Conservation (phyloP, 1,284 basidiomycete species). For the Cerioporus squamosus region DNA sequence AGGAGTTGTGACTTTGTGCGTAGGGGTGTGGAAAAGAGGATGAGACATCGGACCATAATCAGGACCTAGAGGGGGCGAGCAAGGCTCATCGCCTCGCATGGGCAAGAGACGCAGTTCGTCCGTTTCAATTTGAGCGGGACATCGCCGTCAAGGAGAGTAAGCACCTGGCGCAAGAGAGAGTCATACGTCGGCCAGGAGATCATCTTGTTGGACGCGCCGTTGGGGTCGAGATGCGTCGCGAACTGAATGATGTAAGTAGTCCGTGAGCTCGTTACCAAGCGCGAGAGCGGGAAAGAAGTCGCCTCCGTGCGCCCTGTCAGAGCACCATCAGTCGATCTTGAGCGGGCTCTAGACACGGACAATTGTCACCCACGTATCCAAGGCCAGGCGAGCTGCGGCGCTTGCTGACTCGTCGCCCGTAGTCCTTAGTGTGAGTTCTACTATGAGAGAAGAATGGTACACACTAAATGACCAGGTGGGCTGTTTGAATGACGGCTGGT, state of each 20-base stretch:
- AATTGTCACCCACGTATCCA: background rate
- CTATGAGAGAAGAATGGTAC: background rate
- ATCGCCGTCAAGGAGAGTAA: constrained; percentile 33
- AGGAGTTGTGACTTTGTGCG: too few species aligned
- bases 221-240: background rate
- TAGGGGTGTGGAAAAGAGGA: too few species aligned
- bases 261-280: background rate
- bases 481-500: background rate
- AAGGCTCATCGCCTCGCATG: background rate
- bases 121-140: constrained; percentile 37
- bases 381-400: background rate
- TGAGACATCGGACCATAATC: too few species aligned
- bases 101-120: background rate
- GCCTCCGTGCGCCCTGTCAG: background rate
- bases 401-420: background rate
- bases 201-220: constrained; percentile 40
- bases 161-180: constrained; percentile 49
- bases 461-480: background rate
- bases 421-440: too few species aligned
- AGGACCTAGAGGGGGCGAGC: background rate
- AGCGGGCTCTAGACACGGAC: too few species aligned
- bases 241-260: background rate
- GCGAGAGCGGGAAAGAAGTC: background rate
- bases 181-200: constrained; percentile 46
- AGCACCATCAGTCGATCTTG: background rate